Evolutionary conservation across 2,329 filamentous ascomycete genomes (phyloP), one percentile per base, ranked within the genome.

Genomic region (Colletotrichum musae): DNA sequence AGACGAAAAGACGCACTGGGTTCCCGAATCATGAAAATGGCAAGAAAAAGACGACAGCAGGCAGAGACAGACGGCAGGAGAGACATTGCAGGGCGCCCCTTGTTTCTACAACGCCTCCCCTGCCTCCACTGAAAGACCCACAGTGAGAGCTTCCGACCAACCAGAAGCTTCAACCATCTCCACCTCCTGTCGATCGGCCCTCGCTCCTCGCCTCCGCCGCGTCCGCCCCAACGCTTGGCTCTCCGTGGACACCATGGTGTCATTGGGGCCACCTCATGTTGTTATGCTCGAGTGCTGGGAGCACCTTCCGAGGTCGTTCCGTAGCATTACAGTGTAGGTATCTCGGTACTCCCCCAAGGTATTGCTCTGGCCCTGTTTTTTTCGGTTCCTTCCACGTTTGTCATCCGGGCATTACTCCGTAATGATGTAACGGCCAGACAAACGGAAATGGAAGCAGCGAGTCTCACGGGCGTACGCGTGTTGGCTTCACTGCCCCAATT

Each of bases 181-280:
- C 60, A 59, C 70, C 65, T 70, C 61, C 58, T 70, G 70, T 65
- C 60, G 64, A 71, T 72, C 66, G 24, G 13, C 58, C 21, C 47
- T 39, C 36, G 28, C 36, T 52, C 70, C 32, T 64, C 59, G 58
- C 53, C 65, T 59, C 57, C 71, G 57, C 57, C 59, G 47, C 50
- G 26, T 18, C 43, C 56, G 32, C 56, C 62, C 32, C 39, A 41
- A 36, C 45, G 54, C 62, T 60, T 64, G 53, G 48, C 36, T 52
- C 48, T 36, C 9, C 32, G 32, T 36, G 32, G 32, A 36, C 32
- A 36, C 39, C 21, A 53, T 59, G 61, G 54, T 65, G 54, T 69
- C 61, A 65, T 69, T 68, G 51, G 43, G 16, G 41, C 47, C 54
- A 24, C 47, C 28, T 36, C 12, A 32, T 51, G 32, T 57, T 41